Evolutionary conservation across 208 protist species (phyloP).

Genomic region (Porcisia hertigi): DNA sequence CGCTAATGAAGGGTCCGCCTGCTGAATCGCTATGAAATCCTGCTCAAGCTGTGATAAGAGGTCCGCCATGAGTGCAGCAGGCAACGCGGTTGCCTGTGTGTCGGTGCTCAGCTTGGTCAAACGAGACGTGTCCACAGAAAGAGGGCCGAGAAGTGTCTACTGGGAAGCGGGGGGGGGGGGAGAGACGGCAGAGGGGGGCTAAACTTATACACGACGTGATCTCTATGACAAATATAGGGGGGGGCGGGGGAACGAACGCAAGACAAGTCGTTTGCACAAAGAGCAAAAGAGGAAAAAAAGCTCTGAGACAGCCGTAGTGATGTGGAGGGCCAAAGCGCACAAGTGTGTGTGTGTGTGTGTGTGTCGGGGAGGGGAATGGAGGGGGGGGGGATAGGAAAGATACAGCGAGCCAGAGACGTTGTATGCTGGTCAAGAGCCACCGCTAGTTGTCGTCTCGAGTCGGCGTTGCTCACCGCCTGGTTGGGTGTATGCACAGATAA

Average conservation of each 20-base stretch:
- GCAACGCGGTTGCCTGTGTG: background rate
- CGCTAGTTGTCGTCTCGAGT: background rate
- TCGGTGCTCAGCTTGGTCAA: background rate
- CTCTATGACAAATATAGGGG: background rate
- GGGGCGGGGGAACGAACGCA: background rate
- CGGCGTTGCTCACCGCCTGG: background rate
- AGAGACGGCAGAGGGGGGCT: background rate
- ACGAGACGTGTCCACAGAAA: background rate
- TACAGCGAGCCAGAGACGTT: background rate
- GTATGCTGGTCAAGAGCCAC: background rate
- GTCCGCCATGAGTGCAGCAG: conserved; percentile 45
- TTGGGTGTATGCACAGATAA: conserved; percentile 4
- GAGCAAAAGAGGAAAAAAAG: background rate
- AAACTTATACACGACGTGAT: background rate
- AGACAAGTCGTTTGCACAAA: background rate
- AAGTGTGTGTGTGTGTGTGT: background rate
- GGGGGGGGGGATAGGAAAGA: background rate
- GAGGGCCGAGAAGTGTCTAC: background rate
- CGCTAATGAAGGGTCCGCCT: conserved; percentile 89
- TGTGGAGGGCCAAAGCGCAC: background rate
- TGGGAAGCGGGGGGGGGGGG: background rate
- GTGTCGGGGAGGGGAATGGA: background rate
- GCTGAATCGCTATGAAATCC: conserved; percentile 91
- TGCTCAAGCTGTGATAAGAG: conserved; percentile 88
- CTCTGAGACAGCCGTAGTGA: background rate